Conservation (phyloP, 345 rosid genomes). For the Isatis tinctoria region DNA sequence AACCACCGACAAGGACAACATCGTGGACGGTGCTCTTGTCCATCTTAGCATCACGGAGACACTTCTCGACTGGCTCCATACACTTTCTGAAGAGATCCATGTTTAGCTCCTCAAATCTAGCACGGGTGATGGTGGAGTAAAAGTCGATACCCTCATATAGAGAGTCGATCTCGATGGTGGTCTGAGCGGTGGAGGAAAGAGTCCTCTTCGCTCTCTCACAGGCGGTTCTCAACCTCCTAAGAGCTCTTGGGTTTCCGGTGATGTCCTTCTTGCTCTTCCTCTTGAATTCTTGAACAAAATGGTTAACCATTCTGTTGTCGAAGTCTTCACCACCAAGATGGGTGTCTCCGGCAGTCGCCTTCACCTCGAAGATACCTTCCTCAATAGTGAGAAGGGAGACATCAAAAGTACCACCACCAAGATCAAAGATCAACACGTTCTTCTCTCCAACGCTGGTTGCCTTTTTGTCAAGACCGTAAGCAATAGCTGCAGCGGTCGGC, state of each 20-base stretch:
- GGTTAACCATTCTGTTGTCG: constrained; percentile 78
- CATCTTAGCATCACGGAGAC: constrained; percentile 72
- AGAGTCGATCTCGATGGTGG: constrained; percentile 72
- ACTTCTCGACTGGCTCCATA: constrained; percentile 71
- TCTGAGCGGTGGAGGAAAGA: constrained; percentile 63
- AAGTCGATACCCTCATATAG: constrained; percentile 69
- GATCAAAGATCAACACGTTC: constrained; percentile 71
- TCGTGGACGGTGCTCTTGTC: constrained; percentile 67
- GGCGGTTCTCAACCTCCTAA: constrained; percentile 72
- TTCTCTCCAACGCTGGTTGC: constrained; percentile 74
- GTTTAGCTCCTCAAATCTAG: constrained; percentile 70
- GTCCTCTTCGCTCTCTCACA: constrained; percentile 74
- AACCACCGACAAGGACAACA: constrained; percentile 74
- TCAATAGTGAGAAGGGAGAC: constrained; percentile 79
- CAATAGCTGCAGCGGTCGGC: constrained; percentile 82
- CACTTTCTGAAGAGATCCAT: constrained; percentile 72
- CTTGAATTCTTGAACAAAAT: constrained; percentile 68
- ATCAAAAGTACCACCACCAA: constrained; percentile 81
- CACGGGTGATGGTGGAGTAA: constrained; percentile 63
- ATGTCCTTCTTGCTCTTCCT: constrained; percentile 71
- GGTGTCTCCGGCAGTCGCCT: constrained; percentile 76
- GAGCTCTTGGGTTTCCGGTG: constrained; percentile 67
- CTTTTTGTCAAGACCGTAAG: constrained; percentile 78
- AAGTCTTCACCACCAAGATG: constrained; percentile 83
- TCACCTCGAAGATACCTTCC: constrained; percentile 77